Base-by-base conservation (phyloP, 768 basidiomycete genomes). In the Multifurca ochricompacta region DNA sequence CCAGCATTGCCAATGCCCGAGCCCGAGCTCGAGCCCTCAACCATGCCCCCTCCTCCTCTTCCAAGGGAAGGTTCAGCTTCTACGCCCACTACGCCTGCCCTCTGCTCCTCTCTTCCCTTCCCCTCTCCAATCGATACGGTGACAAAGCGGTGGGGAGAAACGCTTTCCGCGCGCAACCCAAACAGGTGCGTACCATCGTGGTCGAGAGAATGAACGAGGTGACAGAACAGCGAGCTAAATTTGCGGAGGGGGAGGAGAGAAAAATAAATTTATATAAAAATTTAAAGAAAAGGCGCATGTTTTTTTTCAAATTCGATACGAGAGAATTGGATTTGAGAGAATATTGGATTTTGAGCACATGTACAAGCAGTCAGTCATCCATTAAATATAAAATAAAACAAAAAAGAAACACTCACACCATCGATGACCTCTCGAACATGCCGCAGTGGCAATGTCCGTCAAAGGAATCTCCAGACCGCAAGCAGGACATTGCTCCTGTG, bases 171-270 rank as follows among this genome's bases (percentile, higher is more conserved):
- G 78, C 78, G 64, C 90, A 92, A 45, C 87, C 85, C 27, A 89
- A 71, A 66, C 90, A 92, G 16, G 88, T 90, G 53, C 87, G 78
- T 32, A 88, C 84, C 68, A 74, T 74, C 13, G 87, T 77, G 45
- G 87, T 90, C n/a, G 86, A 77, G 28, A 91, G 74, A 52, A 91
- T 79, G 67, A 87, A 84, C 21, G 85, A 84, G 35, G 89, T 91
- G 45, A 89, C 74, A 10, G 87, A 86, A 65, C 90, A 91, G 28
- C 89, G 82, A 46, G 75, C 89, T 91, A 62, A 31, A 18, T 35
- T n/a, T n/a, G n/a, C n/a, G 40, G 36, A 41, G 34, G 47, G 37
- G 44, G 27, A 28, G 42, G 30, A 27, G 41, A 66, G 19, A 65
- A 58, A 40, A 60, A n/a, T n/a, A n/a, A n/a, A n/a, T n/a, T n/a